Conservation (phyloP, 352 stramenopile species). For the Phytophthora lateralis region DNA sequence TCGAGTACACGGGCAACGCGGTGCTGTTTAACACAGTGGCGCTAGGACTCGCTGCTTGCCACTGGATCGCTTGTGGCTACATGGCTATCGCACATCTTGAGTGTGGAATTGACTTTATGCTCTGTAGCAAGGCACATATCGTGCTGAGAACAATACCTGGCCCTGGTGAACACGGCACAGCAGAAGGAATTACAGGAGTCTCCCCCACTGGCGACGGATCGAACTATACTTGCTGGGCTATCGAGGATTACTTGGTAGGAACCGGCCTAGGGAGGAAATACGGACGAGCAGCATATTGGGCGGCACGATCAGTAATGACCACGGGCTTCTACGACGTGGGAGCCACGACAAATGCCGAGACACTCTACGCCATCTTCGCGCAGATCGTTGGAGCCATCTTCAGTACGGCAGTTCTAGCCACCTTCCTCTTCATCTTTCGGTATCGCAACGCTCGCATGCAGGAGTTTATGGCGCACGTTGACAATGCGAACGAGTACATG, state of each 20-base stretch:
- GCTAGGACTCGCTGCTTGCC: slow-evolving; percentile 49
- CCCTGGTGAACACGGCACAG: slow-evolving; percentile 11
- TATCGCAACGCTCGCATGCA: slow-evolving; percentile 62
- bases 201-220: slow-evolving; percentile 17
- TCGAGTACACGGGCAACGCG: slow-evolving; percentile 64
- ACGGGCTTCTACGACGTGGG: slow-evolving; percentile 69
- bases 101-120: slow-evolving; percentile 62
- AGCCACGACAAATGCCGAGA: slow-evolving; percentile 58
- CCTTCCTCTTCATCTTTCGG: slow-evolving; percentile 75
- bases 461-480: slow-evolving; percentile 70
- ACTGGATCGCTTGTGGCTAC: slow-evolving; percentile 71
- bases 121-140: slow-evolving; percentile 43
- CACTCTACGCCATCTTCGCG: slow-evolving; percentile 55
- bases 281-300: slow-evolving; percentile 62
- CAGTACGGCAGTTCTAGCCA: slow-evolving; percentile 69
- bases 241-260: slow-evolving; percentile 67
- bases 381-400: slow-evolving; percentile 73
- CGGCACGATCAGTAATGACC: slow-evolving; percentile 56
- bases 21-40: slow-evolving; percentile 56
- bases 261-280: slow-evolving; percentile 55
- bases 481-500: slow-evolving; percentile 82
- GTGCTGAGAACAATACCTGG: slow-evolving; percentile 20
- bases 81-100: slow-evolving; percentile 70
- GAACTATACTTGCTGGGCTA: slow-evolving; percentile 66
- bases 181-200: slow-evolving; percentile 25